Conservation (phyloP, 208 protist genomes). For the Crithidia sp. region DNA sequence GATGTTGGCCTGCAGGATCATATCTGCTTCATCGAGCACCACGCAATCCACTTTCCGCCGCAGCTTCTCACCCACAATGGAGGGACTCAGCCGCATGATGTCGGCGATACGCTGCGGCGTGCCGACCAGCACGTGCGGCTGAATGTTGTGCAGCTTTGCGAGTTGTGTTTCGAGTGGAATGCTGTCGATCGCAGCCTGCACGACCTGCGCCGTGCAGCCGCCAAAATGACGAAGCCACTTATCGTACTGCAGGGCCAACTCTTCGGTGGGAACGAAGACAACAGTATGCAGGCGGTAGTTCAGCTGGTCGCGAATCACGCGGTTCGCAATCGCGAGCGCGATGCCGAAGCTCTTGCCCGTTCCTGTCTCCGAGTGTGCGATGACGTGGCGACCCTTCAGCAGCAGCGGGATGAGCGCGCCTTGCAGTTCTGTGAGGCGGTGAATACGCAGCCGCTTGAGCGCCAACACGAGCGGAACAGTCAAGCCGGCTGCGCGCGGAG, state of each 20-base stretch:
- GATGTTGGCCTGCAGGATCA: constrained; percentile 54
- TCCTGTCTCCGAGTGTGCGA: constrained; percentile 89
- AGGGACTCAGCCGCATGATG: constrained; percentile 62
- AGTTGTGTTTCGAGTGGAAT: constrained; percentile 84
- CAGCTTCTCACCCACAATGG: constrained; percentile 83
- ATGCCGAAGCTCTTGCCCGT: constrained; percentile 92
- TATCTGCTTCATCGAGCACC: constrained; percentile 89
- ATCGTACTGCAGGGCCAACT: constrained; percentile 90
- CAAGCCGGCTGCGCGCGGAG: constrained; percentile 71
- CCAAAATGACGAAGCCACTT: constrained; percentile 90
- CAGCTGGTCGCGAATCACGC: constrained; percentile 80
- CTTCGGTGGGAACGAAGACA: constrained; percentile 85
- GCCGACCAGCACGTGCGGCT: constrained; percentile 89
- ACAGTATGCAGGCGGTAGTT: constrained; percentile 91
- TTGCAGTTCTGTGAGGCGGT: constrained; percentile 82
- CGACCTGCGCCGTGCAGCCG: constrained; percentile 76
- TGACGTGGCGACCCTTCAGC: constrained; percentile 89
- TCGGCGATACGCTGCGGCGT: constrained; percentile 85
- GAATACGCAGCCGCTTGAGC: constrained; percentile 73
- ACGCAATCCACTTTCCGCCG: constrained; percentile 91
- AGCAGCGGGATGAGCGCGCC: constrained; percentile 87
- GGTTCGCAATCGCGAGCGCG: constrained; percentile 83
- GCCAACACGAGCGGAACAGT: constrained; percentile 73
- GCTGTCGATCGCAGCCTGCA: constrained; percentile 77
- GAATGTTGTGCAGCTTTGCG: constrained; percentile 86